Conservation (phyloP, 2,329 filamentous ascomycete species). For the Penicillium concentricum region DNA sequence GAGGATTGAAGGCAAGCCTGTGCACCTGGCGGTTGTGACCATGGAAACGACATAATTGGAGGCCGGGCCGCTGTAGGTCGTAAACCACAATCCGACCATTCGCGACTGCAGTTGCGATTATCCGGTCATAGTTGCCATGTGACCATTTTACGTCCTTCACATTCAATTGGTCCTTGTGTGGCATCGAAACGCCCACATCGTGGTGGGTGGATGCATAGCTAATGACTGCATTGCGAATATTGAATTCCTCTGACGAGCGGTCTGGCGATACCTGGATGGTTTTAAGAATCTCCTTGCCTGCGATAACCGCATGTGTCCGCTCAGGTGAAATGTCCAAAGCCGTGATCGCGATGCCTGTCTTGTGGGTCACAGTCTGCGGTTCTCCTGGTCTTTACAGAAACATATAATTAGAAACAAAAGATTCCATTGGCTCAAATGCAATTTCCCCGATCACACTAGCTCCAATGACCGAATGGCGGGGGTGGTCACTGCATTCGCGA, state of each 20-base stretch:
- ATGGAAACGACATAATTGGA: slow-evolving; percentile 62
- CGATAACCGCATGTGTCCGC: slow-evolving; percentile 63
- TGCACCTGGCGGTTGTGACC: slow-evolving; percentile 67
- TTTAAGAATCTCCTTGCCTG: slow-evolving; percentile 65
- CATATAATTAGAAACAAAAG: slow-evolving; percentile 26
- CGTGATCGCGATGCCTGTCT: slow-evolving; percentile 63
- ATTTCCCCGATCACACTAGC: slow-evolving; percentile 4
- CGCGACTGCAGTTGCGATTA: slow-evolving; percentile 63
- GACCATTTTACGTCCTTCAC: slow-evolving; percentile 69
- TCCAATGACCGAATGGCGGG: slow-evolving; percentile 9
- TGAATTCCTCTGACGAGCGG: slow-evolving; percentile 61
- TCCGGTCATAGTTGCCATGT: slow-evolving; percentile 58
- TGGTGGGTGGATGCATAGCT: slow-evolving; percentile 56
- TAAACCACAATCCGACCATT: slow-evolving; percentile 67
- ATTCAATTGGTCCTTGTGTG: slow-evolving; percentile 59
- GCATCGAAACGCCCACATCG: slow-evolving; percentile 46
- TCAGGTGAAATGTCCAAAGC: slow-evolving; percentile 64
- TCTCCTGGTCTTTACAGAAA: slow-evolving; percentile 36
- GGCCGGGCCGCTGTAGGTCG: slow-evolving; percentile 60
- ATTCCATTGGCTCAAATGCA: slow-evolving; percentile 10
- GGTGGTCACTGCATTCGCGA: background rate
- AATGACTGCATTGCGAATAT: slow-evolving; percentile 61
- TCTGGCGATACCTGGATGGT: slow-evolving; percentile 60
- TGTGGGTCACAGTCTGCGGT: slow-evolving; percentile 59
- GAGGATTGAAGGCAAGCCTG: slow-evolving; percentile 64